phyloP scores from a whole-genome alignment of 495 filamentous ascomycete genomes.

The Aspergillus egyptiacus region DNA sequence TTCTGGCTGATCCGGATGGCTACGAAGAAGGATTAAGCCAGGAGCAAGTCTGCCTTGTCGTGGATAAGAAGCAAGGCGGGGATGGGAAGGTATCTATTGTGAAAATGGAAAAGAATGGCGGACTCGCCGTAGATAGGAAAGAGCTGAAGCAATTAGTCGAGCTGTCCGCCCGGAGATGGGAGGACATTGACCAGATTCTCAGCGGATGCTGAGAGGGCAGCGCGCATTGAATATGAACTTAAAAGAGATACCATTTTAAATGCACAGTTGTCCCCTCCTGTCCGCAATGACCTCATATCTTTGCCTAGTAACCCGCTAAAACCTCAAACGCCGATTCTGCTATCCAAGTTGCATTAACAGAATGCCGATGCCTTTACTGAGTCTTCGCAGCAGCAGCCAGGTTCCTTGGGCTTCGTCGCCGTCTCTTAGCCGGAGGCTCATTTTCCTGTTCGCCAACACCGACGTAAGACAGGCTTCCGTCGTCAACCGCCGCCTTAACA shows the following conservation, averaged over 20 bases:
- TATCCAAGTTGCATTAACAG: neutral
- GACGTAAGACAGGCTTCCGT: conserved; percentile 24
- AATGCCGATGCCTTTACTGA: neutral
- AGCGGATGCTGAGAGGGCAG: conserved; percentile 27
- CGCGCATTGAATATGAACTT: conserved; percentile 5
- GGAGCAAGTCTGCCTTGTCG: conserved; percentile 66
- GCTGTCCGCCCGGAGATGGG: conserved; percentile 50
- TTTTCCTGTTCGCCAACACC: conserved; percentile 18
- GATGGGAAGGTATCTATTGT: conserved; percentile 51
- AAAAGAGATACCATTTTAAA: conserved; percentile 31
- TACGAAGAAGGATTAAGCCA: conserved; percentile 78
- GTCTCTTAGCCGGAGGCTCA: conserved; percentile 36
- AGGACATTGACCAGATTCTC: conserved; percentile 44
- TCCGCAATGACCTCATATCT: neutral
- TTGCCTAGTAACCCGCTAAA: neutral
- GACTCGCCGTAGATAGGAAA: conserved; percentile 51
- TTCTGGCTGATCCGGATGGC: conserved; percentile 82
- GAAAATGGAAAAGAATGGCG: conserved; percentile 77
- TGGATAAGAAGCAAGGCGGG: conserved; percentile 53
- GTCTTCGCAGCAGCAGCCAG: conserved; percentile 1
- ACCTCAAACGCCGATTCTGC: conserved; percentile 1
- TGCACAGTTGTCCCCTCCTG: neutral
- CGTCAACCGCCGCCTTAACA: conserved; percentile 9
- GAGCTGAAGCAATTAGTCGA: conserved; percentile 50
- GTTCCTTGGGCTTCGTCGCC: conserved; percentile 28